phyloP scores from a whole-genome alignment of 306 rosid species.

The Acacia crassicarpa region DNA sequence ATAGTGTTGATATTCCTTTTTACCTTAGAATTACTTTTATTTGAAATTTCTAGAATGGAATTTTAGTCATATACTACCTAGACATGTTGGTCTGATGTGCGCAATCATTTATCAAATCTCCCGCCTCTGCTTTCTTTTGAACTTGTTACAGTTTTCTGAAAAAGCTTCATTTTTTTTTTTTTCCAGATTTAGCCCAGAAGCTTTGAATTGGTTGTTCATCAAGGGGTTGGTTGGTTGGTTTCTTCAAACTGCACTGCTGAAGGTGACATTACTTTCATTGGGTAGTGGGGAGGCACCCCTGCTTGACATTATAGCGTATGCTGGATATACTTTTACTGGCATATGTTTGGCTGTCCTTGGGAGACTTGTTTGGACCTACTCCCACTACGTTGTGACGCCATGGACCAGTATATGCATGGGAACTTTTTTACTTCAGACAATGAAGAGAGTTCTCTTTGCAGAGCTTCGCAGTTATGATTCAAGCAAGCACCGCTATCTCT shows the following conservation, averaged over 20 bases:
- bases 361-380: slow-evolving; percentile 47
- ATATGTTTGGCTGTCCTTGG: slow-evolving; percentile 65
- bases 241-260: slow-evolving; percentile 57
- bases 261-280: slow-evolving; percentile 54
- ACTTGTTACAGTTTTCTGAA: neutral
- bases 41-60: neutral
- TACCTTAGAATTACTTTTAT: neutral
- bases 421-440: slow-evolving; percentile 68
- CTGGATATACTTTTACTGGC: slow-evolving; percentile 62
- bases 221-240: slow-evolving; percentile 74
- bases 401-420: slow-evolving; percentile 75
- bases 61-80: neutral
- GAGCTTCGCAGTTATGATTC: slow-evolving; percentile 71
- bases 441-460: slow-evolving; percentile 77
- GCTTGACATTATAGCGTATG: slow-evolving; percentile 69
- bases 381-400: slow-evolving; percentile 60
- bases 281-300: slow-evolving; percentile 78
- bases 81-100: neutral
- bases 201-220: slow-evolving; percentile 74
- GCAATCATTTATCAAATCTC: neutral
- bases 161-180: neutral
- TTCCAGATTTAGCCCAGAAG: slow-evolving; percentile 69
- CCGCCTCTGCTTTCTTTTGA: neutral
- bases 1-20: neutral
- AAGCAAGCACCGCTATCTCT: slow-evolving; percentile 65